Percentiles rank a stretch among this genome's conserved stretches.
phyloP scores from a whole-genome alignment of 2,329 filamentous ascomycete genomes.

The Verticillium tricorpus region DNA sequence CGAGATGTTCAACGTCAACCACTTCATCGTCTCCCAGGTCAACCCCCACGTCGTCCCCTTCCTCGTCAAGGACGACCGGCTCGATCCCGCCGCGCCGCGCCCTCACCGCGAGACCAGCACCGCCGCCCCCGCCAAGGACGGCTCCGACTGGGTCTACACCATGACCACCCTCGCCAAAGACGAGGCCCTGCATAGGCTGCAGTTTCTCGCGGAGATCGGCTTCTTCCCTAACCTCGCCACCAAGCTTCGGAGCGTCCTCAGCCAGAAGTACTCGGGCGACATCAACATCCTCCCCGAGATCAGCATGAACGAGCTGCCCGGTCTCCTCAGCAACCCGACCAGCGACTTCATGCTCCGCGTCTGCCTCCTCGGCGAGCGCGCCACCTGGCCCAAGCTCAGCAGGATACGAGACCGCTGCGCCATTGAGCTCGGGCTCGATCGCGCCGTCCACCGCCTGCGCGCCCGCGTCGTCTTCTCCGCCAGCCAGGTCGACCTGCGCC shows the following conservation, averaged over 20 bases:
- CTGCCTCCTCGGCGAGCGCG: conserved; percentile 72
- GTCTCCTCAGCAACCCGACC: conserved; percentile 78
- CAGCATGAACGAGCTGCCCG: conserved; percentile 66
- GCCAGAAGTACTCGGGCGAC: conserved; percentile 88
- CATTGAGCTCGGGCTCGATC: conserved; percentile 80
- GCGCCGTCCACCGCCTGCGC: conserved; percentile 64
- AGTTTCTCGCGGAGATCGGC: conserved; percentile 74
- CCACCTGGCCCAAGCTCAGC: conserved; percentile 87
- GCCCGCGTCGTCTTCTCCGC: conserved; percentile 66
- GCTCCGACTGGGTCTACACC: conserved; percentile 57
- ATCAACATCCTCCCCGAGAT: conserved; percentile 90
- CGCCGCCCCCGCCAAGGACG: conserved; percentile 28
- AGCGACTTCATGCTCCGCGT: conserved; percentile 80
- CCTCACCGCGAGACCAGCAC: conserved; percentile 15
- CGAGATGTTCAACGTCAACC: conserved; percentile 97
- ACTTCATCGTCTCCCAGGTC: conserved; percentile 95
- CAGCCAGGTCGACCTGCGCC: conserved; percentile 56
- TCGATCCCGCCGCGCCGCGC: conserved; percentile 27
- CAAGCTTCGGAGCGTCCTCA: conserved; percentile 76
- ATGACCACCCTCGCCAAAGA: conserved; percentile 71
- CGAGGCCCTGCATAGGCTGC: conserved; percentile 75
- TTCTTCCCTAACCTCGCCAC: conserved; percentile 74
- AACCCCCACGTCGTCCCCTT: conserved; percentile 94
- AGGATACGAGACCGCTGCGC: conserved; percentile 83
- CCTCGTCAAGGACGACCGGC: conserved; percentile 66